Base-by-base conservation (phyloP, 495 filamentous ascomycete genomes). In the Gamarada debralockiae region DNA sequence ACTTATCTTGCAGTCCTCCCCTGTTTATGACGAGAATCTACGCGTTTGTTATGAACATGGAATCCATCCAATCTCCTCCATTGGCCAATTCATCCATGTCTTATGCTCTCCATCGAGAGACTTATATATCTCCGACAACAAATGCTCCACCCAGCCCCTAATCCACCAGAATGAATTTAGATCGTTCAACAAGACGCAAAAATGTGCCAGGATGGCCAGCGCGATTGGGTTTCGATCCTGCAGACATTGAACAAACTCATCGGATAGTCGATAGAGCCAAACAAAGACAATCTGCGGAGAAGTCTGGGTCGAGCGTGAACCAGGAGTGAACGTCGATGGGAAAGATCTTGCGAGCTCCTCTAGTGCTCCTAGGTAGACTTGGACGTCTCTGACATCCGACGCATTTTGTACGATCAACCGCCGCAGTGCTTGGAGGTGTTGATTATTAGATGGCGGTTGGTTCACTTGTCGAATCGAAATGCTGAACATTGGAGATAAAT, bases 111-210 rank as follows among this genome's bases (percentile, higher is more conserved):
- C 27, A 29, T 10, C 27, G 10, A 29, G 27, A 29, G 27, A 29
- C 27, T 29, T 29, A 10, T 29, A 10, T 29, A 29, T 29, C 27
- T 29, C 27, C 4, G 27, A 29, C 4, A 29, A 10, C 27, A 29
- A 10, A 29, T 29, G 27, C 4, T 29, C 27, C 27, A 10, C 27
- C 27, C 27, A 29, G 27, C 27, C 70, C 54, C 64, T 58, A 13
- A 69, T 51, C 62, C 65, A 73, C 71, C 71, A 74, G 1, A 57
- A 52, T 33, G 62, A 63, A 33, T 71, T 63, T 13, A 72, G 33
- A 5, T 64, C 55, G 25, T 67, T 60, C n/a, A 68, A 48, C 37
- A 74, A 29, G 8, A 71, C 69, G 46, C 68, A 70, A 48, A 65
- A 74, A 48, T 69, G 70, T 3, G 67, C 59, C 36, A 74, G 58